Conservation (phyloP, 306 rosid genomes). For the Acmispon strigosus region DNA sequence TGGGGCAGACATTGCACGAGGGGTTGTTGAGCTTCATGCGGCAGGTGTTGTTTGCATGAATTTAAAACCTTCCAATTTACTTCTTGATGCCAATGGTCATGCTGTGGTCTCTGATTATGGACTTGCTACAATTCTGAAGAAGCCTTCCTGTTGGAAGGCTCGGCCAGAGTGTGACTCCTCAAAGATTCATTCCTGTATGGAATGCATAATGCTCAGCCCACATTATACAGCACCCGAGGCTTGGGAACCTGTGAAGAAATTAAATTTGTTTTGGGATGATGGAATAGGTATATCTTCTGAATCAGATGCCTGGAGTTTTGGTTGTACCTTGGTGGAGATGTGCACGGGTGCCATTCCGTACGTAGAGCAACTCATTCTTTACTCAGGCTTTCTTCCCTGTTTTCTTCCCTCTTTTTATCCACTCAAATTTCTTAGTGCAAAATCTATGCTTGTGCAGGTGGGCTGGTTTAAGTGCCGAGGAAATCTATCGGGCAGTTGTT, state of each 20-base stretch:
- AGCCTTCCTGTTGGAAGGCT: conserved; percentile 85
- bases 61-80: conserved; percentile 94
- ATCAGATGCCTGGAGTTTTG: conserved; percentile 99
- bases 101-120: conserved; percentile 98
- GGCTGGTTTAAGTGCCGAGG: conserved; percentile 91
- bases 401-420: conserved; percentile 17
- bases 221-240: conserved; percentile 98
- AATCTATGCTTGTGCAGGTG: conserved; percentile 65
- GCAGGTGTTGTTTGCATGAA: conserved; percentile 98
- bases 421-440: conserved; percentile 18
- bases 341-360: conserved; percentile 99
- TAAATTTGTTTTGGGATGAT: conserved; percentile 94
- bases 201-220: conserved; percentile 95
- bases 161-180: conserved; percentile 70
- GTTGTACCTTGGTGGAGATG: conserved; percentile 99
- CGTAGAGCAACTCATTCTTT: conserved; percentile 46
- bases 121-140: conserved; percentile 89
- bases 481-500: conserved; percentile 79
- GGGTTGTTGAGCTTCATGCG: conserved; percentile 97
- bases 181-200: conserved; percentile 93
- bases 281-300: conserved; percentile 91
- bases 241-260: conserved; percentile 95
- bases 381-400: conserved; percentile 22
- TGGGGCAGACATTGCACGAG: conserved; percentile 95
- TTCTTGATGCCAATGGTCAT: conserved; percentile 78